Percentiles rank a stretch among this genome's conserved stretches.
Evolutionary conservation across 192 early-diverging fungal species (phyloP).

Genomic region (Spizellomyces punctatus): DNA sequence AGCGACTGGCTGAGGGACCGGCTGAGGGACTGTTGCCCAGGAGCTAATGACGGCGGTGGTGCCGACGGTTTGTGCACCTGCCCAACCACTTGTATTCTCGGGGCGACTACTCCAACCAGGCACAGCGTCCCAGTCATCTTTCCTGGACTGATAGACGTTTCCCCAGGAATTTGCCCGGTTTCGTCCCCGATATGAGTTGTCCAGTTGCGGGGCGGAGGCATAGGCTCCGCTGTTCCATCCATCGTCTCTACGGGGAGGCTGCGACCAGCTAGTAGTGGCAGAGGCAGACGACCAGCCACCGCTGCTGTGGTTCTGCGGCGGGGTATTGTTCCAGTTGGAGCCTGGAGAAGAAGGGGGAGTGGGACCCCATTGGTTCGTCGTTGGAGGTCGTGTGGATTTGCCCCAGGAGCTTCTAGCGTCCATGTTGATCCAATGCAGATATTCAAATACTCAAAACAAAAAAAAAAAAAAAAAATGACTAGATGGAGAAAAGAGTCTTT

Average conservation of each 20-base stretch:
- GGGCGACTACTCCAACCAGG: slow-evolving; percentile 23
- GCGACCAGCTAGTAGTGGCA: too few species aligned
- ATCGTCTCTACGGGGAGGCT: background rate
- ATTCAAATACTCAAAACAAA: too few species aligned
- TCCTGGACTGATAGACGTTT: background rate
- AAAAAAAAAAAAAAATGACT: too few species aligned
- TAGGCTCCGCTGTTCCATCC: slow-evolving; percentile 3
- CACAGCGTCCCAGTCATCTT: slow-evolving; percentile 20
- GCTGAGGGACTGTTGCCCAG: background rate
- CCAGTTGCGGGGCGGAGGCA: background rate
- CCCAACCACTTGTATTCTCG: slow-evolving; percentile 11
- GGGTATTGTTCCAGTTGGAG: background rate
- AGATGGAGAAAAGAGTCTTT: too few species aligned
- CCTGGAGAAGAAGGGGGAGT: slow-evolving; percentile 25
- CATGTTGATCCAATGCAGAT: background rate
- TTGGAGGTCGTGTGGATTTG: slow-evolving; percentile 3
- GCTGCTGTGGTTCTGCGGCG: background rate
- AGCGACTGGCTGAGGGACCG: background rate
- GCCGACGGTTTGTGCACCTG: background rate
- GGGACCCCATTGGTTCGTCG: slow-evolving; percentile 20
- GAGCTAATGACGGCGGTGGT: background rate
- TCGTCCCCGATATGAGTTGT: background rate
- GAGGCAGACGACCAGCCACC: background rate
- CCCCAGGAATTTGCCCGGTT: slow-evolving; percentile 10
- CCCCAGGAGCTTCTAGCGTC: background rate